Evolutionary conservation across 1,139 yeast genomes (phyloP).

Genomic region (Yamadazyma mexicana): DNA sequence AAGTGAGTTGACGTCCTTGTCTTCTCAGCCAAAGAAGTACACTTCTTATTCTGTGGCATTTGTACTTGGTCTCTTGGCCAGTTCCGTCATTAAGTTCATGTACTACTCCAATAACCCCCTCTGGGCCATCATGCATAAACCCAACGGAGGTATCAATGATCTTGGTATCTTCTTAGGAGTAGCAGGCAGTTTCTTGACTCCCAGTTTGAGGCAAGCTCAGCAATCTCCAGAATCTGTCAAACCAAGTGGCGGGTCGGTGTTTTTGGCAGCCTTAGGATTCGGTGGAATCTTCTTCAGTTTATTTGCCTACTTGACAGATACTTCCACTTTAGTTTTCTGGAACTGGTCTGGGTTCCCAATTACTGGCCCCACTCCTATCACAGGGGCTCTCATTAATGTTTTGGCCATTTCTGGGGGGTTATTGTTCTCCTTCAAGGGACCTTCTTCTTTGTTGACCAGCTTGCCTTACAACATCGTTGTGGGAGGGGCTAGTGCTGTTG

Average conservation of each 20-base stretch:
- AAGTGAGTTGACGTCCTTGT: conserved; percentile 48
- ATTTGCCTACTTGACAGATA: conserved; percentile 76
- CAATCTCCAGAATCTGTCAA: conserved; percentile 11
- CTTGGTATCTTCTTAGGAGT: conserved; percentile 69
- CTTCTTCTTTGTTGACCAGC: conserved; percentile 26
- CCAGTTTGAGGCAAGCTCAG: conserved; percentile 19
- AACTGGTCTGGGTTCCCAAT: conserved; percentile 93
- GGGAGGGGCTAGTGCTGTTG: conserved; percentile 52
- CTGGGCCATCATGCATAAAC: conserved; percentile 91
- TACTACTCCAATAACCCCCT: conserved; percentile 86
- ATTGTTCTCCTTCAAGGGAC: conserved; percentile 24
- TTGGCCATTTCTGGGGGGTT: conserved; percentile 61
- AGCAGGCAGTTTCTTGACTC: conserved; percentile 59
- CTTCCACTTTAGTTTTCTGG: conserved; percentile 86
- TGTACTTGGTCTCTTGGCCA: conserved; percentile 67
- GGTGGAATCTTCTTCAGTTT: conserved; percentile 75
- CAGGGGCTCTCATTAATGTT: conserved; percentile 77
- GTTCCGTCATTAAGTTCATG: conserved; percentile 74
- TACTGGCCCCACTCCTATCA: conserved; percentile 84
- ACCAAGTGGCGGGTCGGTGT: conserved; percentile 35
- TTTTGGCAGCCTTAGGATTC: conserved; percentile 66
- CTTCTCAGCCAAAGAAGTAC: conserved; percentile 42
- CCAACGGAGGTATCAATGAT: conserved; percentile 83
- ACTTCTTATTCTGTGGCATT: conserved; percentile 62
- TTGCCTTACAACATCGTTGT: conserved; percentile 27